These are phyloP conservation scores for Suillus americanus DNA, from an alignment of 768 basidiomycete genomes.

Conservation along the genomic window DNA sequence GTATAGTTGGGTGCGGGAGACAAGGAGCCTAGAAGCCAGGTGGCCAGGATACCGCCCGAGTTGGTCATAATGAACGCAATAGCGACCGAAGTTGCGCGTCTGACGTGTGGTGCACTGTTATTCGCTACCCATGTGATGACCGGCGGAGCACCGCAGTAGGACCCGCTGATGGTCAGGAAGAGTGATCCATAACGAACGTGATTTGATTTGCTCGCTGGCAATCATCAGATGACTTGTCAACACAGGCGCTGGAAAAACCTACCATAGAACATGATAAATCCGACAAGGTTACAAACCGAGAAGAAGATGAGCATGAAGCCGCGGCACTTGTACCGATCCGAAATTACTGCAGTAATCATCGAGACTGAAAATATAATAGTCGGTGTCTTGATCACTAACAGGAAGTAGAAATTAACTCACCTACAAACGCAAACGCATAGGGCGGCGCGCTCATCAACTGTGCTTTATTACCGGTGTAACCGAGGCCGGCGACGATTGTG, in stretches of 20 bases:
- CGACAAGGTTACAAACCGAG: constrained; percentile 42
- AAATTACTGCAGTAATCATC: constrained; percentile 43
- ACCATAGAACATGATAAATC: constrained; percentile 60
- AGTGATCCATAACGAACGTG: constrained; percentile 52
- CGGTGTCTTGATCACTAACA: neutral
- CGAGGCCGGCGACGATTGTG: constrained; percentile 64
- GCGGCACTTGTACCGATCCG: constrained; percentile 53
- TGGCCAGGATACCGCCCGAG: constrained; percentile 58
- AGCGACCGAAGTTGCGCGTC: constrained; percentile 59
- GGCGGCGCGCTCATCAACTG: constrained; percentile 67
- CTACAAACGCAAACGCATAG: constrained; percentile 48
- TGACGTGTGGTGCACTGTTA: constrained; percentile 55
- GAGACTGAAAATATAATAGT: constrained; percentile 31
- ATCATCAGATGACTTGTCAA: neutral
- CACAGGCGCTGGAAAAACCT: constrained; percentile 12
- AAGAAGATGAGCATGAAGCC: constrained; percentile 46
- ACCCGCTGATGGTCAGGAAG: constrained; percentile 53
- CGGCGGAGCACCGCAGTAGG: constrained; percentile 53
- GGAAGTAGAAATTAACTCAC: constrained; percentile 29
- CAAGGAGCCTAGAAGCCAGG: constrained; percentile 55
- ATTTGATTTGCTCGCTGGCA: constrained; percentile 28
- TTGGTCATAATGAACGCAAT: constrained; percentile 59
- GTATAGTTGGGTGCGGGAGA: constrained; percentile 51
- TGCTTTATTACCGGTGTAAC: constrained; percentile 50
- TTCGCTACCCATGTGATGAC: constrained; percentile 62